Percentiles rank a stretch among this genome's conserved stretches.
Evolutionary conservation across 2,329 filamentous ascomycete genomes (phyloP).

Genomic region (Cytospora schulzeri): DNA sequence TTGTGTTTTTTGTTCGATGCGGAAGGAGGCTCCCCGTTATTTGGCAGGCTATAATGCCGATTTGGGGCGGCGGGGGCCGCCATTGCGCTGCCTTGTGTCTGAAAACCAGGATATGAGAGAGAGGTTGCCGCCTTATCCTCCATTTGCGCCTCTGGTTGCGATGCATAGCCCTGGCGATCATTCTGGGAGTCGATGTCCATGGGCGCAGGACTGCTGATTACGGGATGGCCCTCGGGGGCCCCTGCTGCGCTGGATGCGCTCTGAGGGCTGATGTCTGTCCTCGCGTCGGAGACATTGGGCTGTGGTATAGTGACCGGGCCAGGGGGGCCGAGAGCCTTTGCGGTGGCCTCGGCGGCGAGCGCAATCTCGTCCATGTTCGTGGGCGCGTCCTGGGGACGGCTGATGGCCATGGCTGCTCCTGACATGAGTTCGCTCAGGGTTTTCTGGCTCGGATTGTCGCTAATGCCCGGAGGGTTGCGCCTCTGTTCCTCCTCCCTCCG

Average conservation of each 20-base stretch:
- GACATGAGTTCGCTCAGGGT: conserved; percentile 58
- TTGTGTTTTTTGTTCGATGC: conserved; percentile 86
- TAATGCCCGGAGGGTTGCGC: conserved; percentile 47
- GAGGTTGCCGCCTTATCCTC: conserved; percentile 55
- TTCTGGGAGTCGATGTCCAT: conserved; percentile 57
- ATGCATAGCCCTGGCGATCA: conserved; percentile 39
- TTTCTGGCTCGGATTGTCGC: conserved; percentile 57
- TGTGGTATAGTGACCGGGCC: conserved; percentile 37
- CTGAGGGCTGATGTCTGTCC: conserved; percentile 47
- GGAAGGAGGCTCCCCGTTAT: conserved; percentile 55
- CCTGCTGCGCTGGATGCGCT: conserved; percentile 44
- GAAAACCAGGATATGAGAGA: conserved; percentile 57
- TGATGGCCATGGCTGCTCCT: conserved; percentile 54
- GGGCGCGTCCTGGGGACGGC: conserved; percentile 57
- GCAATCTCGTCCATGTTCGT: conserved; percentile 27
- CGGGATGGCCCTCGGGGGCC: conserved; percentile 32
- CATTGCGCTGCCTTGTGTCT: conserved; percentile 47
- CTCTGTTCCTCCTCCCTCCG: conserved; percentile 49
- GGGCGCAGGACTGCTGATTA: conserved; percentile 54
- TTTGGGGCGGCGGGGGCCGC: conserved; percentile 46
- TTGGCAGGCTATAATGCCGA: conserved; percentile 59
- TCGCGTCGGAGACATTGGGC: conserved; percentile 38
- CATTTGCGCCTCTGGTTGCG: conserved; percentile 49
- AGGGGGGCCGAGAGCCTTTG: conserved; percentile 37
- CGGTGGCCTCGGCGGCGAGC: conserved; percentile 32